Evolutionary conservation across 495 filamentous ascomycete genomes (phyloP).

Genomic region (Tuber brumale): DNA sequence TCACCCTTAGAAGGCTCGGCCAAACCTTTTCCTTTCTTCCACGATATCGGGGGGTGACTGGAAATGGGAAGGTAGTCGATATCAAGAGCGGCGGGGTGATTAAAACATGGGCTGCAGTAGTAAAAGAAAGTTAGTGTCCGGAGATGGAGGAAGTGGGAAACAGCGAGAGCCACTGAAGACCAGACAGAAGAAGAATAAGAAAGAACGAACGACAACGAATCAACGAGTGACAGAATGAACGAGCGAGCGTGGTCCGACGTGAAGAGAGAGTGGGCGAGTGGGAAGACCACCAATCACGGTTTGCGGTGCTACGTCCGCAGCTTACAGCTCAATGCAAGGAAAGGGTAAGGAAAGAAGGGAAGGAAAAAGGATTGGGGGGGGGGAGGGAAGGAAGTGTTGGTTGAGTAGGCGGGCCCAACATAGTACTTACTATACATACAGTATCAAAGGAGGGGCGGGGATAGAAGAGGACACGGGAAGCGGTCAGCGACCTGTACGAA

Average conservation of each 20-base stretch:
- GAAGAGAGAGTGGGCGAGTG: conserved; percentile 12
- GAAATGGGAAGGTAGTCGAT: not conserved
- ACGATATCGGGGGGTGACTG: not conserved
- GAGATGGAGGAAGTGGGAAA: conserved; percentile 10
- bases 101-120: conserved; percentile 2
- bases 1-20: not conserved
- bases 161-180: conserved; percentile 10
- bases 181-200: conserved; percentile 14
- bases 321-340: conserved; percentile 16
- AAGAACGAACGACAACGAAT: conserved; percentile 20
- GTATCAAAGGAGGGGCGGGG: conserved; percentile 2
- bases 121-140: not conserved
- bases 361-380: conserved; percentile 15
- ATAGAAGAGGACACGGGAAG: not conserved
- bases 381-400: conserved; percentile 6
- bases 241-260: conserved; percentile 12
- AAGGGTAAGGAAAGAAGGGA: not conserved
- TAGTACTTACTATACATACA: not conserved
- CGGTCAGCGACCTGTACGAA: not conserved
- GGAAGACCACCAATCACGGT: conserved; percentile 7
- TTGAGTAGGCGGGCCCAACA: not conserved
- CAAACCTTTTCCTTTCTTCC: not conserved
- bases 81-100: not conserved
- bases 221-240: conserved; percentile 15
- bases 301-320: conserved; percentile 16